phyloP scores from a whole-genome alignment of 2,329 filamentous ascomycete species.

The Pseudogymnoascus sp. region DNA sequence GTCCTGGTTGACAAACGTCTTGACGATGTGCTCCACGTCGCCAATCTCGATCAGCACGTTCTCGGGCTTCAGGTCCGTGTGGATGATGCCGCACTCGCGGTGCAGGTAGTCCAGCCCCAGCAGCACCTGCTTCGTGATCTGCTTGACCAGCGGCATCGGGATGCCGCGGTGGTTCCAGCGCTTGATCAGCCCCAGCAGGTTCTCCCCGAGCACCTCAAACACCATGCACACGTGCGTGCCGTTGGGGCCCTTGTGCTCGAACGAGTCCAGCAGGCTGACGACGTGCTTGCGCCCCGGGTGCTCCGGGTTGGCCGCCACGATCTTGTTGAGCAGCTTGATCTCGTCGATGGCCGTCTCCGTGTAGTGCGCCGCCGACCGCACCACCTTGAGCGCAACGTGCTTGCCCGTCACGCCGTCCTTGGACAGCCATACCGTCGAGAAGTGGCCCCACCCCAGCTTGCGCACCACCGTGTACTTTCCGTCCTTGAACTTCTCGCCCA shows the following conservation, averaged over 20 bases:
- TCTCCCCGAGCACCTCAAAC: constrained; percentile 95
- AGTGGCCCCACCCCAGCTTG: constrained; percentile 97
- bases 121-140: constrained; percentile 96
- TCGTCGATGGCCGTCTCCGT: constrained; percentile 98
- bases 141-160: constrained; percentile 91
- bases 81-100: constrained; percentile 96
- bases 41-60: constrained; percentile 98
- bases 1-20: constrained; percentile 86
- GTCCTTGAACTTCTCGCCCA: constrained; percentile 96
- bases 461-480: constrained; percentile 93
- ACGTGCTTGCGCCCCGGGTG: constrained; percentile 93
- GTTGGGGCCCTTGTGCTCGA: constrained; percentile 95
- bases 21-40: constrained; percentile 96
- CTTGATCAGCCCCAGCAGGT: constrained; percentile 90
- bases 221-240: constrained; percentile 98
- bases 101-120: constrained; percentile 94
- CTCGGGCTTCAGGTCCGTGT: constrained; percentile 94
- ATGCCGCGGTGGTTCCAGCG: constrained; percentile 97
- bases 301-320: constrained; percentile 88
- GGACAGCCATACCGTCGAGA: constrained; percentile 88
- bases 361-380: constrained; percentile 95
- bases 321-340: constrained; percentile 95
- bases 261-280: constrained; percentile 90
- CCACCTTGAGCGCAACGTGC: constrained; percentile 95
- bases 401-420: constrained; percentile 81